These are phyloP conservation scores for Aspergillus wentii DNA, from an alignment of 495 filamentous ascomycete genomes.

Conservation along the genomic window DNA sequence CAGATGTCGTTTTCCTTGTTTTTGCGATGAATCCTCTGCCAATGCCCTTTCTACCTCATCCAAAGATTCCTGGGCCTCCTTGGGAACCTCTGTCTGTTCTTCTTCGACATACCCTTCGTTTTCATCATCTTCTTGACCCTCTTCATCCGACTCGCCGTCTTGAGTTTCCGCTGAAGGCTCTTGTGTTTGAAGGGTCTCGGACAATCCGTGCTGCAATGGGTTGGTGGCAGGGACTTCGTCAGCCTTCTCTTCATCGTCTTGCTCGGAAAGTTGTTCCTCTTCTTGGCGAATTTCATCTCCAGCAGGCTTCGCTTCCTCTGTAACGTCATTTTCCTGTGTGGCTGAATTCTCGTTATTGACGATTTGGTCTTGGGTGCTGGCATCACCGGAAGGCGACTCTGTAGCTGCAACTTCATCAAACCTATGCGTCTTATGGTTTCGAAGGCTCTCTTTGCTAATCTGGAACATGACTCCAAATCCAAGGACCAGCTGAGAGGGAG, in stretches of 20 bases:
- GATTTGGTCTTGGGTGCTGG: background rate
- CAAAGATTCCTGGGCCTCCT: constrained; percentile 8
- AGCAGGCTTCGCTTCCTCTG: background rate
- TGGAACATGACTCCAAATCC: constrained; percentile 85
- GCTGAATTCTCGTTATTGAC: background rate
- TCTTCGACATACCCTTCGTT: constrained; percentile 20
- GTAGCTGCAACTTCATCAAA: constrained; percentile 10
- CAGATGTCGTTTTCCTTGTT: constrained; percentile 33
- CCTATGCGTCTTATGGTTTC: constrained; percentile 63
- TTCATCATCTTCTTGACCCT: constrained; percentile 21
- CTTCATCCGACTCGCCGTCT: constrained; percentile 23
- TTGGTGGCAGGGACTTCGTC: constrained; percentile 16
- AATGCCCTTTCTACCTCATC: constrained; percentile 10
- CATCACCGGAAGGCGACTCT: constrained; percentile 2
- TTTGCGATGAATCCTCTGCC: constrained; percentile 15
- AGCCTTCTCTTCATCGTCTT: constrained; percentile 25
- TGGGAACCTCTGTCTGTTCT: constrained; percentile 13
- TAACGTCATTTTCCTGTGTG: background rate
- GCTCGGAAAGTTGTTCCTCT: constrained; percentile 12
- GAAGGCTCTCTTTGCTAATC: constrained; percentile 83
- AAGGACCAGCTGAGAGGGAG: constrained; percentile 80
- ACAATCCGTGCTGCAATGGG: constrained; percentile 25
- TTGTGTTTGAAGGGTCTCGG: constrained; percentile 22
- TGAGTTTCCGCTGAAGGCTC: constrained; percentile 19
- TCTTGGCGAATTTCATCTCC: no score